Conservation (phyloP, 495 filamentous ascomycete species). For the Neurospora sp. region DNA sequence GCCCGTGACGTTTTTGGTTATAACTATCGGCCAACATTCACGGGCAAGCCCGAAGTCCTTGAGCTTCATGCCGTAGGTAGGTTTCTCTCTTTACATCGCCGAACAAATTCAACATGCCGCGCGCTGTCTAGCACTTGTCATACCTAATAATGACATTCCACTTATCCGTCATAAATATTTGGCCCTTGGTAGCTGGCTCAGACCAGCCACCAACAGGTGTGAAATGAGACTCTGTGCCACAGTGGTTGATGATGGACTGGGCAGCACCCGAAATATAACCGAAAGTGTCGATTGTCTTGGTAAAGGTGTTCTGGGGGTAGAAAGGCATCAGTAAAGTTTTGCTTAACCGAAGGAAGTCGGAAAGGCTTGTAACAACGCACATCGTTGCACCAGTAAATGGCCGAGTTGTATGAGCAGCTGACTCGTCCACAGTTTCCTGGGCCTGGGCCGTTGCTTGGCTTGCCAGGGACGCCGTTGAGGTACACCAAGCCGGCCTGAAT, state of each 20-base stretch:
- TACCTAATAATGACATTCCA: neutral
- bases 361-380: neutral
- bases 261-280: neutral
- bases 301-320: neutral
- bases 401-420: constrained; percentile 14
- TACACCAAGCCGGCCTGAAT: constrained; percentile 1
- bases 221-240: too few species aligned
- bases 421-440: constrained; percentile 16
- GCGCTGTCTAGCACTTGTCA: neutral
- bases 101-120: neutral
- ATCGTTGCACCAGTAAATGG: constrained; percentile 25
- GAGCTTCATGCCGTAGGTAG: neutral
- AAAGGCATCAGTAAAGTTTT: too few species aligned
- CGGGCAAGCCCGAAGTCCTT: neutral
- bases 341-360: too few species aligned
- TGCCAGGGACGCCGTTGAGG: constrained; percentile 4
- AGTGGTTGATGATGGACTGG: neutral
- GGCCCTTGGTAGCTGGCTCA: too few species aligned
- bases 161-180: too few species aligned
- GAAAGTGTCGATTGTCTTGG: neutral
- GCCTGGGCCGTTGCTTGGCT: constrained; percentile 9
- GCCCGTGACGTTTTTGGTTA: neutral
- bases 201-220: too few species aligned
- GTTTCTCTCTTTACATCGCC: neutral
- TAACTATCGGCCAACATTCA: neutral